Evolutionary conservation across 495 filamentous ascomycete genomes (phyloP).

Genomic region (Chaetomium cochliodes): DNA sequence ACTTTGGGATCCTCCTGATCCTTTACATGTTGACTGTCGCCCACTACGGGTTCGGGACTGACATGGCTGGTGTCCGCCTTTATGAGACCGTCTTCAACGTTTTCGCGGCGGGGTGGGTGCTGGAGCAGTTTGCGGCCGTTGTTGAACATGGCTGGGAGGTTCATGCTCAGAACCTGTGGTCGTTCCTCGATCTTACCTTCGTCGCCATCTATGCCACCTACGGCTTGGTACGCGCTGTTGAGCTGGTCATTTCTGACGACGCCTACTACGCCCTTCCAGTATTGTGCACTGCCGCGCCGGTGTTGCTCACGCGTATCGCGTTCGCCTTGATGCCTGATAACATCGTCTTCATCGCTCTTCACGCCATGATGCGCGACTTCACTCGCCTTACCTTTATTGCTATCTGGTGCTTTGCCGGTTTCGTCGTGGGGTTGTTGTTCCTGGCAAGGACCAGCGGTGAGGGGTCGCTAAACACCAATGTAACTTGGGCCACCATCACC

Average conservation of each 20-base stretch:
- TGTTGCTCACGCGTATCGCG: slow-evolving; percentile 61
- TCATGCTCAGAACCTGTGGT: slow-evolving; percentile 67
- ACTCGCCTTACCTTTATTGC: slow-evolving; percentile 59
- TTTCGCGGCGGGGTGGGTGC: slow-evolving; percentile 58
- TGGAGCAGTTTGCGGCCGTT: slow-evolving; percentile 63
- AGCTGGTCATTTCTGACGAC: slow-evolving; percentile 39
- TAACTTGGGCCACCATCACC: slow-evolving; percentile 51
- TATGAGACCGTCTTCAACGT: slow-evolving; percentile 56
- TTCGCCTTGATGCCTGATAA: slow-evolving; percentile 67
- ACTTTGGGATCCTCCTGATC: slow-evolving; percentile 57
- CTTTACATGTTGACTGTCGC: slow-evolving; percentile 59
- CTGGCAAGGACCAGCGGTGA: slow-evolving; percentile 40
- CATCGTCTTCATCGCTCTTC: slow-evolving; percentile 64
- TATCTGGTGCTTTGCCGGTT: slow-evolving; percentile 64
- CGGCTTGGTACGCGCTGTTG: slow-evolving; percentile 53
- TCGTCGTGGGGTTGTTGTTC: slow-evolving; percentile 62
- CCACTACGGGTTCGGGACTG: slow-evolving; percentile 41
- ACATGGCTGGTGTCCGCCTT: slow-evolving; percentile 44
- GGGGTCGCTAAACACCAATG: slow-evolving; percentile 35
- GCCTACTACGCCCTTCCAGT: slow-evolving; percentile 56
- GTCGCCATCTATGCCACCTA: slow-evolving; percentile 55
- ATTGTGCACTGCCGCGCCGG: slow-evolving; percentile 58
- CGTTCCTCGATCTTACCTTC: slow-evolving; percentile 64
- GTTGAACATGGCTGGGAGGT: slow-evolving; percentile 69
- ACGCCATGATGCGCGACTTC: slow-evolving; percentile 67